Evolutionary conservation across 2,329 filamentous ascomycete species (phyloP), one percentile per base, ranked within the genome.

Genomic region (Byssothecium circinans): DNA sequence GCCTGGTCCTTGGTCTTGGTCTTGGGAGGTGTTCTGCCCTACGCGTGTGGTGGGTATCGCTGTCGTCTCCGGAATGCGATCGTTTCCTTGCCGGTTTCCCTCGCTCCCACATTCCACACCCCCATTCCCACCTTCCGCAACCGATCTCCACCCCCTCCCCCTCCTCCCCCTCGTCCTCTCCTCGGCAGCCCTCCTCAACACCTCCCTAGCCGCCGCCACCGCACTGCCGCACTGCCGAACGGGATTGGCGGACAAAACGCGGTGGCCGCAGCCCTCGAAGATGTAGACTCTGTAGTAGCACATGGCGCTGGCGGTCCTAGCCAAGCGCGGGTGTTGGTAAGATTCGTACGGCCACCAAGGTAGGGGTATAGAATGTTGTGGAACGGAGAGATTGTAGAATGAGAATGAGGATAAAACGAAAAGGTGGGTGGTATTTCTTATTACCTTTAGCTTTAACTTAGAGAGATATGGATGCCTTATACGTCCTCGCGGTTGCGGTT

Each of bases 211-310:
- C 22, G 10, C 35, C 35, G 33, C 29, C 14, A 14, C 30, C 5
- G 25, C 27, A 19, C 8, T 34, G 34, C 36, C 59, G 53, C 74
- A 76, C 44, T 57, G 61, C 27, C 66, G 56, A 25, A 74, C 47
- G 4, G 72, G 71, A 12, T 47, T 55, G 0, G 58, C 49, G 29
- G 68, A 64, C 46, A 67, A 66, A 11, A 58, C 59, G 14, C 68
- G 67, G 56, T 77, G 74, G 17, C 74, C 74, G 60, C 74, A 76
- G 25, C 61, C 65, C 7, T 67, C 49, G 57, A 73, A 76, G 47
- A 76, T 70, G 58, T 64, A 69, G 25, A 73, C 65, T 32, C 62
- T 68, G 55, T 76, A 72, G 53, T 71, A 74, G 61, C 74, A 76
- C 74, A 76, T 77, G 18, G 4, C 48, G 33, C n/a, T 38, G 14